Conservation (phyloP, 148 eudicot species). For the Heliosperma pusillum region DNA sequence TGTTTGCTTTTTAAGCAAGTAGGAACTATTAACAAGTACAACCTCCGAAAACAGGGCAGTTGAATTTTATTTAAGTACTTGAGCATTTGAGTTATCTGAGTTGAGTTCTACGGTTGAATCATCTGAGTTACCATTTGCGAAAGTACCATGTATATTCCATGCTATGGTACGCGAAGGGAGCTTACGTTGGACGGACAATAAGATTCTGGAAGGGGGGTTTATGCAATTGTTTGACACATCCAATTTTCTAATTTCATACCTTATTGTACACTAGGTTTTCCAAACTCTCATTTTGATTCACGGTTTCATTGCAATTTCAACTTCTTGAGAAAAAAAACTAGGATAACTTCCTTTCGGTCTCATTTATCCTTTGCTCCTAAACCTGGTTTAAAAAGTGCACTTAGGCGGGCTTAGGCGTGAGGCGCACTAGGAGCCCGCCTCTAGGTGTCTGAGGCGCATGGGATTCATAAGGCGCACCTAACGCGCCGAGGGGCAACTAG, state of each 20-base stretch:
- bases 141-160: constrained; percentile 5
- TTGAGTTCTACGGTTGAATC: neutral
- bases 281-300: neutral
- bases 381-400: neutral
- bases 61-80: neutral
- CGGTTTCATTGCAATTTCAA: neutral
- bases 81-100: neutral
- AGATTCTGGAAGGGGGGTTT: neutral
- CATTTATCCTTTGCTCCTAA: neutral
- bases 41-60: neutral
- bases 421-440: too few relatives aligned
- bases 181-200: neutral
- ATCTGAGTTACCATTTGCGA: neutral
- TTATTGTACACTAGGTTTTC: neutral
- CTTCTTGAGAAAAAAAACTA: neutral
- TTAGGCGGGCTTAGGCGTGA: too few relatives aligned
- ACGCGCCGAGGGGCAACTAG: too few relatives aligned
- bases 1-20: neutral
- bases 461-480: too few relatives aligned
- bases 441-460: too few relatives aligned
- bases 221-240: neutral
- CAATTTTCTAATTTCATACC: neutral
- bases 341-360: neutral
- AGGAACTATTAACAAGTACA: neutral
- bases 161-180: neutral